These are phyloP conservation scores for Prototheca stagnorum DNA, from an alignment of 163 green algal species.

Conservation along the genomic window DNA sequence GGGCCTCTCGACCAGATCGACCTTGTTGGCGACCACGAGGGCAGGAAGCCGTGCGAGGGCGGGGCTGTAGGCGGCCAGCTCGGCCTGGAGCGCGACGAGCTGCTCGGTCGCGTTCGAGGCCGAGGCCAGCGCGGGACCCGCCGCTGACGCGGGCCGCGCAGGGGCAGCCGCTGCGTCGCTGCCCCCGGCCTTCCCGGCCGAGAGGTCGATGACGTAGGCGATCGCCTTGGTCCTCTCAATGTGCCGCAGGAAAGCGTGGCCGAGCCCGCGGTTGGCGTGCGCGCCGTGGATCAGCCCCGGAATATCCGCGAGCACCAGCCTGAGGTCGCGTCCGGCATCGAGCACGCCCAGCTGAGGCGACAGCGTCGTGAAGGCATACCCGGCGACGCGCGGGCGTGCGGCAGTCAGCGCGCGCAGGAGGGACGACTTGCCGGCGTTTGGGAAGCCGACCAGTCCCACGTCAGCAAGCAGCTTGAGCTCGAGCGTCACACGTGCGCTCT, in stretches of 20 bases:
- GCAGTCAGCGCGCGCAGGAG: conserved; percentile 49
- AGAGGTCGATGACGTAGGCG: conserved; percentile 48
- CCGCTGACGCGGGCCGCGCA: neutral
- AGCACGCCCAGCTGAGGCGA: conserved; percentile 57
- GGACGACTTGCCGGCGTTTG: conserved; percentile 81
- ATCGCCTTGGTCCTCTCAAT: conserved; percentile 53
- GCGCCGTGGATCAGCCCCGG: conserved; percentile 39
- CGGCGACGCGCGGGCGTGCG: conserved; percentile 45
- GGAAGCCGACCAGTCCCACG: conserved; percentile 65
- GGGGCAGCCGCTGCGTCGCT: neutral
- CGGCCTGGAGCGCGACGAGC: conserved; percentile 20
- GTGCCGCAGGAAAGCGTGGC: conserved; percentile 66
- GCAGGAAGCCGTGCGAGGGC: conserved; percentile 14
- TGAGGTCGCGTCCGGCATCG: neutral
- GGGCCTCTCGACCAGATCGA: conserved; percentile 20
- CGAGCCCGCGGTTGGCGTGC: conserved; percentile 36
- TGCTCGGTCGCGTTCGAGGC: neutral
- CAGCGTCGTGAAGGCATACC: conserved; percentile 82
- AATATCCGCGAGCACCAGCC: conserved; percentile 41
- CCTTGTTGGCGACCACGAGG: conserved; percentile 48
- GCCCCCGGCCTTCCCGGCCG: conserved; percentile 1
- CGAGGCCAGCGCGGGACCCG: too few relatives aligned
- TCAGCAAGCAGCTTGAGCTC: conserved; percentile 60
- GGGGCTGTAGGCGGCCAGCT: conserved; percentile 16
- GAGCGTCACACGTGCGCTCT: conserved; percentile 31